phyloP scores from a whole-genome alignment of 1,284 basidiomycete species.

The Cutaneotrichosporon cutaneum region DNA sequence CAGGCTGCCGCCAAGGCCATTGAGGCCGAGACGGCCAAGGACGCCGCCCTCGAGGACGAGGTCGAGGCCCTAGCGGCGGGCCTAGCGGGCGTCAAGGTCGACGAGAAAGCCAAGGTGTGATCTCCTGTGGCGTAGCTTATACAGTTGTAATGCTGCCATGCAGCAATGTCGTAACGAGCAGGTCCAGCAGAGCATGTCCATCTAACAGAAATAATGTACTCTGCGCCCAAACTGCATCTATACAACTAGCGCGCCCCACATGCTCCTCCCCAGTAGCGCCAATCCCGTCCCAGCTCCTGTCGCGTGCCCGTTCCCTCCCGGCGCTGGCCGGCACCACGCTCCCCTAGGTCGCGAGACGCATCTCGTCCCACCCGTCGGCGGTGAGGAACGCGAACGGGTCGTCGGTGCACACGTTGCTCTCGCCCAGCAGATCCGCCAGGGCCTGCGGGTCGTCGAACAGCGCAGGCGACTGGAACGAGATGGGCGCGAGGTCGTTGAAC shows the following conservation, averaged over 20 bases:
- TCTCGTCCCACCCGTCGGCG: constrained; percentile 22
- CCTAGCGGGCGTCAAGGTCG: constrained; percentile 8
- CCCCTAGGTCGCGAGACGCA: constrained; percentile 6
- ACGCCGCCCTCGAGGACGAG: background rate
- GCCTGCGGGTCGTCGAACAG: constrained; percentile 27
- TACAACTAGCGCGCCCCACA: background rate
- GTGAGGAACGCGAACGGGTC: constrained; percentile 33
- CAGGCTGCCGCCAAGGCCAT: background rate
- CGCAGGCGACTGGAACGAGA: constrained; percentile 15
- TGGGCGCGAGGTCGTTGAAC: background rate
- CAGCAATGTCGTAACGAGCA: background rate
- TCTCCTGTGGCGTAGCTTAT: background rate
- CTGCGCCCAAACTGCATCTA: too few species aligned
- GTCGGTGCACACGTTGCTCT: constrained; percentile 26
- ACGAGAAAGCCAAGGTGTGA: constrained; percentile 4
- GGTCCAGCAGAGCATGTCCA: too few species aligned
- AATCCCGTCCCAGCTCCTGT: too few species aligned
- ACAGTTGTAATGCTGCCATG: background rate
- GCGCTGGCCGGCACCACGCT: too few species aligned
- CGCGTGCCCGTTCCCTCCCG: background rate
- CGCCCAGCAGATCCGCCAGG: constrained; percentile 27
- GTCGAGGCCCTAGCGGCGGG: constrained; percentile 14
- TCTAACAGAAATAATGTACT: too few species aligned
- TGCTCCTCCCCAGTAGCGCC: too few species aligned
- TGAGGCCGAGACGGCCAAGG: background rate